Percentiles rank a stretch among this genome's conserved stretches.
Conservation (phyloP, 371 early-diverging fungal species). For the Mucor ambiguus region DNA sequence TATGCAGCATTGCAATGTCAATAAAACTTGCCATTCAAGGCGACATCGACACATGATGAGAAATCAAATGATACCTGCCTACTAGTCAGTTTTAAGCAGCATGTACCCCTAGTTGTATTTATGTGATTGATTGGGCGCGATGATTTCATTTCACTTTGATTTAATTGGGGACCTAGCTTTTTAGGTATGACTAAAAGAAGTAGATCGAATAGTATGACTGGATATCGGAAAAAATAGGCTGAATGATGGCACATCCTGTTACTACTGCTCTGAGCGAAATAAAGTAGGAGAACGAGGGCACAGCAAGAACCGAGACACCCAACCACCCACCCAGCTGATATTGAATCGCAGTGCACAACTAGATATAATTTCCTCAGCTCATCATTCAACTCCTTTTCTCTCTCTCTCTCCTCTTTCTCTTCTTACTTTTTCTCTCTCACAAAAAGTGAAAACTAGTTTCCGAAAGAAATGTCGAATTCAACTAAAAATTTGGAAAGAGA, state of each 20-base stretch:
- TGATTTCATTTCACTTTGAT: neutral
- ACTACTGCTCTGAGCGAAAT: neutral
- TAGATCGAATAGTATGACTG: neutral
- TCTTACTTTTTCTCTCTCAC: neutral
- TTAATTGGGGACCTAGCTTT: neutral
- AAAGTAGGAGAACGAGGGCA: neutral
- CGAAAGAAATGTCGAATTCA: neutral
- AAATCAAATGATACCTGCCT: neutral
- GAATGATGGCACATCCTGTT: neutral
- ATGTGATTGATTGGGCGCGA: neutral
- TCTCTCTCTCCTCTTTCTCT: neutral
- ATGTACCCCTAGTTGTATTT: neutral
- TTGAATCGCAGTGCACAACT: neutral
- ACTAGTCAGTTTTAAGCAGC: neutral
- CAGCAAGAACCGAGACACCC: neutral
- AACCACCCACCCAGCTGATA: neutral
- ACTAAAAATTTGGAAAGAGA: conserved; percentile 22
- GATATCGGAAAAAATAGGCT: neutral
- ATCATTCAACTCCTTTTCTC: neutral
- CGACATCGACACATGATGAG: neutral
- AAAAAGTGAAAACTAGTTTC: neutral
- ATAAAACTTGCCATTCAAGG: neutral
- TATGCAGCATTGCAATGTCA: neutral
- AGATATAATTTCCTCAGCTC: neutral
- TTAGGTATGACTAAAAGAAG: neutral